Percentiles rank a stretch among this genome's conserved stretches.
Conservation (phyloP, 805 yeast species). For the Spathaspora arborariae region DNA sequence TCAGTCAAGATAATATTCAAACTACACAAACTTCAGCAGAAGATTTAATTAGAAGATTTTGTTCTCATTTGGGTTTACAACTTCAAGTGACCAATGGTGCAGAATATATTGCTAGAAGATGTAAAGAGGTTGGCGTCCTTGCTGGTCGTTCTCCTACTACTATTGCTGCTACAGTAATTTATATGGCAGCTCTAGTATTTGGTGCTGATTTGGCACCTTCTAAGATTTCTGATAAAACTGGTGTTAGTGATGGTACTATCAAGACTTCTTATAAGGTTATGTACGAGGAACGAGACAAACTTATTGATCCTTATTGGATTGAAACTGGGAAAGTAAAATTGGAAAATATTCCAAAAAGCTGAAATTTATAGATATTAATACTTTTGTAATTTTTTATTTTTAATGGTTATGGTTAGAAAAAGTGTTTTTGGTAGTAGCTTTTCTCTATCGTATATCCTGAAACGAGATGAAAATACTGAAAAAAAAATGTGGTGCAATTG, state of each 20-base stretch:
- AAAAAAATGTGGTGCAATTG: neutral
- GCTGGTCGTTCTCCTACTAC: constrained; percentile 98
- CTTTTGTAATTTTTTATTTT: constrained; percentile 1
- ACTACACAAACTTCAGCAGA: constrained; percentile 90
- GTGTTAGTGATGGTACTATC: constrained; percentile 96
- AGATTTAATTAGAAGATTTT: constrained; percentile 91
- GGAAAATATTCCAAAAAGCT: constrained; percentile 35
- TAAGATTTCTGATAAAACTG: constrained; percentile 85
- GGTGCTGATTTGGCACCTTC: constrained; percentile 71
- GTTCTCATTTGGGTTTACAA: constrained; percentile 87
- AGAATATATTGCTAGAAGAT: constrained; percentile 84
- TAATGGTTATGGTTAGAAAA: neutral
- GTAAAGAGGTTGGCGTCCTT: constrained; percentile 86
- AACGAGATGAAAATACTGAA: neutral
- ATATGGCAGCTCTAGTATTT: constrained; percentile 89
- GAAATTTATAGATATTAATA: constrained; percentile 1
- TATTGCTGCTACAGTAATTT: constrained; percentile 95
- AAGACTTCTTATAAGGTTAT: constrained; percentile 85
- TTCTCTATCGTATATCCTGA: neutral
- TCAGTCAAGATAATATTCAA: constrained; percentile 47
- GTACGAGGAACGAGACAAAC: constrained; percentile 59
- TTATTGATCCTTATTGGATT: constrained; percentile 77
- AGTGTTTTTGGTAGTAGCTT: neutral
- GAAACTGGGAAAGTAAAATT: constrained; percentile 60
- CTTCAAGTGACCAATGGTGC: constrained; percentile 88